Conservation (phyloP, 1,284 basidiomycete species). For the Microbotryum lychnidis-dioicae region DNA sequence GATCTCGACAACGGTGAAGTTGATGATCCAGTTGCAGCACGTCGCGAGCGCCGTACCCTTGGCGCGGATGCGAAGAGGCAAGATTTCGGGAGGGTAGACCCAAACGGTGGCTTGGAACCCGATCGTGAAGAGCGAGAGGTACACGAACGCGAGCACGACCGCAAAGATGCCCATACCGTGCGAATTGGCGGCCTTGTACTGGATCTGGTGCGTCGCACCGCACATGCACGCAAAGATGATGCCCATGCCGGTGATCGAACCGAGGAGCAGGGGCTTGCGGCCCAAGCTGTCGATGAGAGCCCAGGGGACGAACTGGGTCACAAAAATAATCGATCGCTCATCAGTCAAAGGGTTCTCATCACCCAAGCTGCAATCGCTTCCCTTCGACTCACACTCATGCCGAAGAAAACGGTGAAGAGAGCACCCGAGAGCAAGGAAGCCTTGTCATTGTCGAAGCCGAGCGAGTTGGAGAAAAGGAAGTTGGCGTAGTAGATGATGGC, state of each 20-base stretch:
- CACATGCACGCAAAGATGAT: conserved; percentile 35
- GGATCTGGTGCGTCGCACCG: conserved; percentile 34
- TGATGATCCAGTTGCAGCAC: conserved; percentile 37
- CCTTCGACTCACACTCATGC: background rate
- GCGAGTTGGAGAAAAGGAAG: conserved; percentile 27
- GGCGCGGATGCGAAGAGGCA: conserved; percentile 34
- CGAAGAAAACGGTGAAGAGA: conserved; percentile 37
- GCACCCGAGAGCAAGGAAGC: conserved; percentile 36
- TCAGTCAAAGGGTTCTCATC: no score
- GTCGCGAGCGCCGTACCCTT: conserved; percentile 38
- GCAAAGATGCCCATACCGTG: conserved; percentile 28
- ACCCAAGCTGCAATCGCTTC: no score
- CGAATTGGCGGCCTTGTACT: conserved; percentile 31
- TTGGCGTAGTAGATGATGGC: conserved; percentile 36
- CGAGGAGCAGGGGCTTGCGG: conserved; percentile 36
- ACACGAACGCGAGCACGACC: conserved; percentile 36
- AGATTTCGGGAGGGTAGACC: conserved; percentile 39
- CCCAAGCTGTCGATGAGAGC: conserved; percentile 39
- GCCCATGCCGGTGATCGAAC: conserved; percentile 36
- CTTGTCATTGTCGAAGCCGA: conserved; percentile 11
- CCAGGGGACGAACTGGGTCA: conserved; percentile 34
- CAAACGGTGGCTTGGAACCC: conserved; percentile 38
- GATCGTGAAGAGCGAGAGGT: conserved; percentile 38
- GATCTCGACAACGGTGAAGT: conserved; percentile 31
- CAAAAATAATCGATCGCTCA: no score